Percentiles rank a stretch among this genome's conserved stretches.
Conservation (phyloP, 331 rosid genomes). For the Arachis monticola region DNA sequence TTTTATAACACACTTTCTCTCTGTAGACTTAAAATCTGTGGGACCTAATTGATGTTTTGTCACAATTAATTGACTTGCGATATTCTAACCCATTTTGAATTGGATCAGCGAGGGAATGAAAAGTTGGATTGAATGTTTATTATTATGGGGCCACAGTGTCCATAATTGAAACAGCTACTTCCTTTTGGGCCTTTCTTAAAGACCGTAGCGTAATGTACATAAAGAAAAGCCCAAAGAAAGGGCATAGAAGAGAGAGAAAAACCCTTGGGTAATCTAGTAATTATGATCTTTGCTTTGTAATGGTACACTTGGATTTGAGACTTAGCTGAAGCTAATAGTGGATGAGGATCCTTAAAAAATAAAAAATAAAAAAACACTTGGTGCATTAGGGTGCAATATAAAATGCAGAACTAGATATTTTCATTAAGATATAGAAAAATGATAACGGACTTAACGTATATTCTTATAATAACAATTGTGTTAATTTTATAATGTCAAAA, state of each 20-base stretch:
- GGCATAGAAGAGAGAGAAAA: too few relatives aligned
- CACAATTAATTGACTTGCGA: constrained; percentile 26
- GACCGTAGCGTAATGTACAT: too few relatives aligned
- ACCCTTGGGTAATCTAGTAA: too few relatives aligned
- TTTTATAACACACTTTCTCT: neutral
- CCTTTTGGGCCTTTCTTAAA: neutral
- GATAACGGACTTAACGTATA: neutral
- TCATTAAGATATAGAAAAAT: too few relatives aligned
- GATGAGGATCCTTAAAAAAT: too few relatives aligned
- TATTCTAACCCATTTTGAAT: constrained; percentile 33
- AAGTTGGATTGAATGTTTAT: constrained; percentile 11
- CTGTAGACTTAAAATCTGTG: neutral
- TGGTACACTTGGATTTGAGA: too few relatives aligned
- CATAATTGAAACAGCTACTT: neutral
- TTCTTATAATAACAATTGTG: neutral
- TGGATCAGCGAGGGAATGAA: neutral
- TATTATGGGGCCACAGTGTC: neutral
- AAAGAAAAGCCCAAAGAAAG: too few relatives aligned
- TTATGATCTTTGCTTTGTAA: too few relatives aligned
- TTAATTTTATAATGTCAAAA: neutral
- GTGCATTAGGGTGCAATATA: too few relatives aligned
- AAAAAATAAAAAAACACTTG: too few relatives aligned
- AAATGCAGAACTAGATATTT: too few relatives aligned
- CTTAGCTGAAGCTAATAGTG: too few relatives aligned
- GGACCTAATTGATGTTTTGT: constrained; percentile 22